Evolutionary conservation across 2,329 filamentous ascomycete genomes (phyloP), one percentile per base, ranked within the genome.

Genomic region (Nigrograna mackinnonii): DNA sequence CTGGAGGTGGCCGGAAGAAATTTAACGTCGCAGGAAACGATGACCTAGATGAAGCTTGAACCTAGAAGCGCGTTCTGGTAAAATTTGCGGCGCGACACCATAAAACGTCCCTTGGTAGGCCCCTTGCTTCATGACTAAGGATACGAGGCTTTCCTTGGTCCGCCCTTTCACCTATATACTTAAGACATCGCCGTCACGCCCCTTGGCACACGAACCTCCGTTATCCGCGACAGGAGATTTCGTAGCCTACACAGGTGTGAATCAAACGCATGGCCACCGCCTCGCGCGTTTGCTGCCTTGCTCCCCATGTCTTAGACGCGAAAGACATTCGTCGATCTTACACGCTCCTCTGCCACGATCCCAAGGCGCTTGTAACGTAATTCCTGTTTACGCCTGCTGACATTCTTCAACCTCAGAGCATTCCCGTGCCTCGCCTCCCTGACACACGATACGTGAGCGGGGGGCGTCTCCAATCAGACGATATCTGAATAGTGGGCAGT

Each of bases 1-100:
- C 87, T 51, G 88, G 87, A 59, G 82, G 82, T 64, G 88, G 87
- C 58, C 83, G 91, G 62, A 91, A 86, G 72, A 95, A 89, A 78
- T 91, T 97, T 75, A 91, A 85, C 74, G 85, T 95, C 74, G 87
- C 77, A 71, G 78, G 74, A 77, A 75, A 74, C 69, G 80, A 88
- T 53, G 80, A 89, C 54, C 60, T 67, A 62, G 66, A 69, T 50
- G 67, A 68, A 55, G 58, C 54, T 54, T 66, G 58, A 64, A 49
- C 50, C 22, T 39, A 51, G 55, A 49, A 57, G 50, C 51, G 54
- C 59, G 52, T 59, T 54, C 54, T 52, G 49, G 53, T 57, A 59
- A 55, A 54, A 42, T 49, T 57, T 50, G 47, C 49, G 54, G 52
- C 57, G 55, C 61, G 57, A 62, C 62, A 62, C 57, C 41, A 50